A percentile compares a stretch with the other conserved stretches of the same genome.
Evolutionary conservation across 2,329 filamentous ascomycete genomes (phyloP).

Genomic region (Colletotrichum sidae): DNA sequence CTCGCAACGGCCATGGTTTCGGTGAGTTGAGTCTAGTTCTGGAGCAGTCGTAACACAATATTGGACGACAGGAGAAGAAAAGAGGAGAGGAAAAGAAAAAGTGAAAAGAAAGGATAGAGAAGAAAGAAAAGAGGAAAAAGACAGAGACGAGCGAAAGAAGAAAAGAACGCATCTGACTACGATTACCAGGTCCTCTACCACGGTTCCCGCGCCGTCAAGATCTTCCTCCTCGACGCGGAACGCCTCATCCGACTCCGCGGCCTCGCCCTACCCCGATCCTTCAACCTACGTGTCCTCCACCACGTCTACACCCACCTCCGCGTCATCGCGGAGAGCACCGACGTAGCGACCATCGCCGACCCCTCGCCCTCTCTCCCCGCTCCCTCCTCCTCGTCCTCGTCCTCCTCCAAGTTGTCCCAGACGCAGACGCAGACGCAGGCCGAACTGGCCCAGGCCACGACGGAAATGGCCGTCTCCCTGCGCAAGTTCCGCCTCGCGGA

Average conservation of each 20-base stretch:
- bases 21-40: slow-evolving; percentile 19
- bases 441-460: slow-evolving; percentile 13
- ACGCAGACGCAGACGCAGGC: background rate
- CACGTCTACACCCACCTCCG: slow-evolving; percentile 60
- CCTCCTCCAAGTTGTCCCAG: too few relatives aligned
- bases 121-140: too few relatives aligned
- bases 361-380: slow-evolving; percentile 7
- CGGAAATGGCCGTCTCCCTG: slow-evolving; percentile 29
- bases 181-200: slow-evolving; percentile 19
- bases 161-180: too few relatives aligned
- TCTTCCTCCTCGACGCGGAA: slow-evolving; percentile 54
- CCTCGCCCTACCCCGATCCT: slow-evolving; percentile 51
- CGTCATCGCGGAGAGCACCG: slow-evolving; percentile 56
- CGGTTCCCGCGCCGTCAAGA: slow-evolving; percentile 28
- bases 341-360: slow-evolving; percentile 23
- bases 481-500: slow-evolving; percentile 46
- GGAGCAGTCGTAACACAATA: too few relatives aligned
- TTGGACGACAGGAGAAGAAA: too few relatives aligned
- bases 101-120: too few relatives aligned
- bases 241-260: slow-evolving; percentile 54
- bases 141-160: too few relatives aligned
- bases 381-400: background rate
- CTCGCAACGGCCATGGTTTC: slow-evolving; percentile 45
- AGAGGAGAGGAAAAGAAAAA: too few relatives aligned
- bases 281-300: slow-evolving; percentile 56